Evolutionary conservation across 1,284 basidiomycete species (phyloP), one percentile per base, ranked within the genome.

Genomic region (Mrakiaceae sp.): DNA sequence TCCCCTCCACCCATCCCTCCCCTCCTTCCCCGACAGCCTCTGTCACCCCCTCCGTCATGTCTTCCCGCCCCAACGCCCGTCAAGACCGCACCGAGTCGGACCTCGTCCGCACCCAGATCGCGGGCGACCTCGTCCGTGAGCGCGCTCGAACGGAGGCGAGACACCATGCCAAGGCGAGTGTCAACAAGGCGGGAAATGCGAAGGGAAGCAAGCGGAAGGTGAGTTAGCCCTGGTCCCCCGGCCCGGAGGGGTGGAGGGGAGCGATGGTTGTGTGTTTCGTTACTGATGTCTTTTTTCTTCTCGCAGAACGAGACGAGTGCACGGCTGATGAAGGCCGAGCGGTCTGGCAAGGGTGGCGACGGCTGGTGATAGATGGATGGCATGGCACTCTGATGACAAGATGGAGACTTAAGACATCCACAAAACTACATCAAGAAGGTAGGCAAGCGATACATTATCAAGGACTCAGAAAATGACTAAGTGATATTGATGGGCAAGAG

Each of bases 121-220:
- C 82, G 3, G 77, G 79, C 11, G 87, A 91, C 70, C 77, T 89
- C 14, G 76, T 79, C 6, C 86, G 83, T 71, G 74, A 79, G 64
- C 82, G 82, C 2, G 80, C 82, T n/a, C 81, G 83, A 64, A 82
- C 87, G 69, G 81, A 85, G 70, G 81, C 81, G 66, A 89, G 87
- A 72, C 82, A 86, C 72, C 87, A 90, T 74, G 82, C 85, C 1
- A 86, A 85, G 73, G 83, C 84, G 67, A 80, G 81, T 9, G 79
- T 80, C 4, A 81, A 81, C 66, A 81, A 83, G 67, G 84, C 82
- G 43, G 90, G 90, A 42, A 80, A 88, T 55, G 79, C 84, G 27
- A 84, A 85, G 70, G 90, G 91, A 14, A 88, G 87, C 73, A 93
- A 94, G 74, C 87, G 85, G 67, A 93, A 91, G 77, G 83, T 84